Conservation (phyloP, 2,329 filamentous ascomycete genomes). For the Tolypocladium album region DNA sequence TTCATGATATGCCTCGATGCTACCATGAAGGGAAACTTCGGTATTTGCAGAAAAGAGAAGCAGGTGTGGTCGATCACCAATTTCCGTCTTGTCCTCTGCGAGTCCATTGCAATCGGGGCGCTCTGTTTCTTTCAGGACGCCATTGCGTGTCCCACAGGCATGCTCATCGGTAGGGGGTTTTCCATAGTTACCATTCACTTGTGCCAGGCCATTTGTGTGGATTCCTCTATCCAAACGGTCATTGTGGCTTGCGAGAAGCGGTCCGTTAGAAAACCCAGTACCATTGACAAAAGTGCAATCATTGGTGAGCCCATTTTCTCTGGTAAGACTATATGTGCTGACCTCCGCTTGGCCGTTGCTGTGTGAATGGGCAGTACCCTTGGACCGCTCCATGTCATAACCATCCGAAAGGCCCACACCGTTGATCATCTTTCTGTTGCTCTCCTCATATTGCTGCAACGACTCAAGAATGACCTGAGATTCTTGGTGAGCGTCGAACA, state of each 20-base stretch:
- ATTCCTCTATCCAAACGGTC: neutral
- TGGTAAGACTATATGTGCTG: neutral
- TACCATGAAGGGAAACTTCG: constrained; percentile 5
- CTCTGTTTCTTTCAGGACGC: neutral
- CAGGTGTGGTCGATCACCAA: neutral
- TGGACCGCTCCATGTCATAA: neutral
- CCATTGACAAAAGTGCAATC: neutral
- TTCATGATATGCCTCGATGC: constrained; percentile 7
- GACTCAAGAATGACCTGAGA: neutral
- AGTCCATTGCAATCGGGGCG: neutral
- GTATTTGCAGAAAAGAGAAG: neutral
- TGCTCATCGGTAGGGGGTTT: neutral
- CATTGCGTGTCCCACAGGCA: neutral
- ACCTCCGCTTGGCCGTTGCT: neutral
- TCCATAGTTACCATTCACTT: neutral
- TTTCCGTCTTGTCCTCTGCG: neutral
- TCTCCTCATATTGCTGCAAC: neutral
- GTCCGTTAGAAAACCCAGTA: neutral
- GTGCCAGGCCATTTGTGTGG: neutral
- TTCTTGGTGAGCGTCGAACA: neutral
- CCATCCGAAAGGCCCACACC: neutral
- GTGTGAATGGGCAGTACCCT: neutral
- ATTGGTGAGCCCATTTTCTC: neutral
- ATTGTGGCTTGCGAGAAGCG: neutral
- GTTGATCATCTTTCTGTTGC: neutral